Evolutionary conservation across 441 rosid genomes (phyloP).

Genomic region (Isatis lusitanica): DNA sequence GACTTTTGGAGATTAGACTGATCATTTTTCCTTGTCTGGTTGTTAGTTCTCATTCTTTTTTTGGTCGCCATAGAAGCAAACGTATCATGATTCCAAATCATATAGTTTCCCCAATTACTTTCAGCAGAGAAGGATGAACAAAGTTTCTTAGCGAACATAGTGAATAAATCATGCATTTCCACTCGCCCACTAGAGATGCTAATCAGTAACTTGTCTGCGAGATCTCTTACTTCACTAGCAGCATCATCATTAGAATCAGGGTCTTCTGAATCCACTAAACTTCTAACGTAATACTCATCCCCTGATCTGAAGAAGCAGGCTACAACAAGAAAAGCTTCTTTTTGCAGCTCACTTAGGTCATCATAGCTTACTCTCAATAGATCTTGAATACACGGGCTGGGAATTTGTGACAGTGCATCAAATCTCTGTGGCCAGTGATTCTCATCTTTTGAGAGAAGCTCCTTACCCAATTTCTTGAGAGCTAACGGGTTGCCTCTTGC

Average conservation of each 20-base stretch:
- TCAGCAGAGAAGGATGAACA: background rate
- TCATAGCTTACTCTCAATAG: background rate
- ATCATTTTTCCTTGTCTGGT: background rate
- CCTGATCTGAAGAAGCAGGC: background rate
- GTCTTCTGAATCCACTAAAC: background rate
- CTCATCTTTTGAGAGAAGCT: background rate
- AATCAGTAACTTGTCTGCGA: background rate
- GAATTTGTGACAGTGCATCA: background rate
- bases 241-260: no score
- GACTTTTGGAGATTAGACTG: background rate
- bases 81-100: background rate
- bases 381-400: background rate
- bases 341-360: background rate
- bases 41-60: background rate
- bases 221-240: background rate
- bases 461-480: background rate
- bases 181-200: background rate
- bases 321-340: background rate
- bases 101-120: no score
- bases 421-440: background rate
- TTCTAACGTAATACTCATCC: background rate
- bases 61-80: background rate
- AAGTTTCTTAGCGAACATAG: background rate
- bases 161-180: background rate
- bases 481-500: slow-evolving; percentile 3